Evolutionary conservation across 257 asterid genomes (phyloP).

Genomic region (Capsicum chinense): DNA sequence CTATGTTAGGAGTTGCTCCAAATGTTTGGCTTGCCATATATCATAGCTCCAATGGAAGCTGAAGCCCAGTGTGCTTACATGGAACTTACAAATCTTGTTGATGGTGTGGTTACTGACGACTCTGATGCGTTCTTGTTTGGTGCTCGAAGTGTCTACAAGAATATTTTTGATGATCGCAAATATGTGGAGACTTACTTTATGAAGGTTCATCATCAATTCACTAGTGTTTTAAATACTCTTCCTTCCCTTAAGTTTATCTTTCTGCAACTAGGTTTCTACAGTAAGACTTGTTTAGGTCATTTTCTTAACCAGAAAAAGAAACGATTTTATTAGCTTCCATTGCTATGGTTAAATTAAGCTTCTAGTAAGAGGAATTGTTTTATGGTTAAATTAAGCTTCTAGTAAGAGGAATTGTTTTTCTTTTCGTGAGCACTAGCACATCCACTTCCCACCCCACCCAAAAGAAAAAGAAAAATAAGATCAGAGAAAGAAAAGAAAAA

Average conservation of each 20-base stretch:
- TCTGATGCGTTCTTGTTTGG: conserved; percentile 95
- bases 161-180: conserved; percentile 95
- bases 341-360: conserved; percentile 10
- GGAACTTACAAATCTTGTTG: conserved; percentile 87
- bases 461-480: not conserved
- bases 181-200: conserved; percentile 91
- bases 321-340: not conserved
- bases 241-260: conserved; percentile 13
- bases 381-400: conserved; percentile 13
- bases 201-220: conserved; percentile 61
- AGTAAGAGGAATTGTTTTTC: conserved; percentile 16
- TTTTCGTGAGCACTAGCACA: not conserved
- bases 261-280: conserved; percentile 25
- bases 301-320: not conserved
- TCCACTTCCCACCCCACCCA: not conserved
- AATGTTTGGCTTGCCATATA: conserved; percentile 95
- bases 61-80: conserved; percentile 98
- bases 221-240: not conserved
- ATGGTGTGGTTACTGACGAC: conserved; percentile 97
- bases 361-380: conserved; percentile 2
- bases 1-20: conserved; percentile 88
- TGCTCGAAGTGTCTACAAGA: conserved; percentile 82
- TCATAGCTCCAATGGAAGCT: conserved; percentile 98
- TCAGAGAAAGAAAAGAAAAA: not conserved
- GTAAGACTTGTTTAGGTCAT: not conserved